A percentile compares a stretch with the other conserved stretches of the same genome.
These are phyloP conservation scores for Blattamonas nauphoetae DNA, from an alignment of 78 protist species.

Conservation along the genomic window DNA sequence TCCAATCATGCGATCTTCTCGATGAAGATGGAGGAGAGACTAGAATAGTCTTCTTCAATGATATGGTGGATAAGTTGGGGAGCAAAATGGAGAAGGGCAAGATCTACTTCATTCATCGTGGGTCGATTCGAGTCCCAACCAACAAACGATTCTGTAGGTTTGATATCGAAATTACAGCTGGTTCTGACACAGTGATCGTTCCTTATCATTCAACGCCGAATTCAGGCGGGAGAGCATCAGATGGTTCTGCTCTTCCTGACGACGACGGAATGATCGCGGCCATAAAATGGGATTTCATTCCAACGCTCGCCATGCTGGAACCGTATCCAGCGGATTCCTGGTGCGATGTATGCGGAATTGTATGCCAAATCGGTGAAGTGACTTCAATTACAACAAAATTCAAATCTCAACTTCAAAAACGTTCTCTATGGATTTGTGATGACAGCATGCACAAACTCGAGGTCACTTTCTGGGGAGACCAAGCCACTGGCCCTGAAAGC, in stretches of 20 bases:
- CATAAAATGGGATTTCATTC: background rate
- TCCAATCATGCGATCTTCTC: background rate
- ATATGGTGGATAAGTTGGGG: background rate
- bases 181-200: background rate
- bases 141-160: background rate
- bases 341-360: background rate
- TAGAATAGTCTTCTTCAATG: background rate
- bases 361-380: background rate
- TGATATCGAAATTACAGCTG: background rate
- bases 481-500: too few relatives aligned
- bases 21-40: background rate
- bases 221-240: too few relatives aligned
- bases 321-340: background rate
- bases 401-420: background rate
- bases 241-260: too few relatives aligned
- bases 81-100: background rate
- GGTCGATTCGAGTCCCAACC: background rate
- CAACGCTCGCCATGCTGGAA: background rate
- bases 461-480: constrained; percentile 7
- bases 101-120: background rate
- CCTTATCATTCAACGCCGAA: background rate
- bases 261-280: background rate
- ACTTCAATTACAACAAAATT: background rate
- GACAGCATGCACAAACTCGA: background rate
- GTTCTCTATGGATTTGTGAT: background rate